Conservation (phyloP, 441 rosid genomes). For the Arabidopsis hybrid region DNA sequence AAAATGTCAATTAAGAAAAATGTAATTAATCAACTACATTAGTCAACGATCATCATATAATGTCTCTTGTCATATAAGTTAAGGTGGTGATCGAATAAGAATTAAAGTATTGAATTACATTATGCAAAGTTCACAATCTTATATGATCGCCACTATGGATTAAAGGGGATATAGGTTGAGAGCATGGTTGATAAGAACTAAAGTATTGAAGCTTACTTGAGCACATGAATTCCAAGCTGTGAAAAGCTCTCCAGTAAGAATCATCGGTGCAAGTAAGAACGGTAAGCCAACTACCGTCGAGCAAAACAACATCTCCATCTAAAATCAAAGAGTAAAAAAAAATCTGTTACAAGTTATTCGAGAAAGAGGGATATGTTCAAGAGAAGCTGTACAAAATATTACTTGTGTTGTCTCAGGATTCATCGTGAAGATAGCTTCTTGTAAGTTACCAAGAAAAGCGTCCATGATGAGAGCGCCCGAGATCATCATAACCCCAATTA, state of each 20-base stretch:
- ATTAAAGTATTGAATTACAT: neutral
- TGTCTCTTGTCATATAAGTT: neutral
- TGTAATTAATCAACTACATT: neutral
- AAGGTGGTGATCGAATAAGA: neutral
- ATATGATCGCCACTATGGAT: neutral
- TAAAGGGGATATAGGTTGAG: neutral
- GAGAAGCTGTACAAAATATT: neutral
- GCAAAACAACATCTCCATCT: conserved; percentile 90
- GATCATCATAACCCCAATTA: conserved; percentile 79
- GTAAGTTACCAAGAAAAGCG: conserved; percentile 84
- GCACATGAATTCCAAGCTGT: conserved; percentile 81
- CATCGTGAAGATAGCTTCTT: conserved; percentile 88
- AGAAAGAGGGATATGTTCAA: neutral
- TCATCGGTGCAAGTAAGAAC: conserved; percentile 78
- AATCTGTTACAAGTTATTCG: neutral
- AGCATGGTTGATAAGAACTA: too few species aligned
- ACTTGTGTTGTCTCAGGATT: conserved; percentile 88
- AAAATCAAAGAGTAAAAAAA: conserved; percentile 25
- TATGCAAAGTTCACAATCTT: neutral
- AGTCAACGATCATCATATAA: conserved; percentile 1
- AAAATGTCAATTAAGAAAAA: neutral
- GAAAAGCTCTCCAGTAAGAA: conserved; percentile 83
- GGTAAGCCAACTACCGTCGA: conserved; percentile 85
- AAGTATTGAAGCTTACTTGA: conserved; percentile 51
- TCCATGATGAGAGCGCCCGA: conserved; percentile 75